These are phyloP conservation scores for Aureobasidium sp. DNA, from an alignment of 2,329 filamentous ascomycete genomes.

Conservation along the genomic window DNA sequence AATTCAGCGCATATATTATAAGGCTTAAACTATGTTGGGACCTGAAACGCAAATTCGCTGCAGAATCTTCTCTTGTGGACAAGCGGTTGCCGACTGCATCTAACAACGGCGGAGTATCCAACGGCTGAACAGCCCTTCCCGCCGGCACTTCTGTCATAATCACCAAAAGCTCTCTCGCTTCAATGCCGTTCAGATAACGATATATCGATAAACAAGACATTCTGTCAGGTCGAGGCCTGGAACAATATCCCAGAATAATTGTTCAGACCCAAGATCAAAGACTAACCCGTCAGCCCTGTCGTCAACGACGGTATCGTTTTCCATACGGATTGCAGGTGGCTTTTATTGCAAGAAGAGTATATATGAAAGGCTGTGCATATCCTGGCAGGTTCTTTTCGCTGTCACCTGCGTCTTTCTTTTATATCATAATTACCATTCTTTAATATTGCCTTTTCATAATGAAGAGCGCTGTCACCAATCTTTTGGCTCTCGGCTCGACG, in stretches of 20 bases:
- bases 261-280: neutral
- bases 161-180: neutral
- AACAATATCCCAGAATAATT: neutral
- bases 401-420: neutral
- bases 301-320: constrained; percentile 8
- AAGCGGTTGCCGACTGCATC: neutral
- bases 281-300: neutral
- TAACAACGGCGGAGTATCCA: neutral
- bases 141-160: constrained; percentile 8
- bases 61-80: neutral
- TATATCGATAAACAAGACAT: constrained; percentile 9
- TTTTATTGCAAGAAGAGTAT: neutral
- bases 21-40: neutral
- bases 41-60: neutral
- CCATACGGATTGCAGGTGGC: neutral
- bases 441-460: neutral
- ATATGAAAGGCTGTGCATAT: neutral
- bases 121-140: constrained; percentile 3
- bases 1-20: neutral
- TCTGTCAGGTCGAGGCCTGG: neutral
- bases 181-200: neutral
- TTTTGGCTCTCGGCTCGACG: constrained; percentile 4
- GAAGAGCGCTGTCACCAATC: constrained; percentile 3
- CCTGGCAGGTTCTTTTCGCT: neutral
- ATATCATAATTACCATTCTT: neutral